Evolutionary conservation across 1,284 basidiomycete genomes (phyloP).

Genomic region (Athelia psychrophila): DNA sequence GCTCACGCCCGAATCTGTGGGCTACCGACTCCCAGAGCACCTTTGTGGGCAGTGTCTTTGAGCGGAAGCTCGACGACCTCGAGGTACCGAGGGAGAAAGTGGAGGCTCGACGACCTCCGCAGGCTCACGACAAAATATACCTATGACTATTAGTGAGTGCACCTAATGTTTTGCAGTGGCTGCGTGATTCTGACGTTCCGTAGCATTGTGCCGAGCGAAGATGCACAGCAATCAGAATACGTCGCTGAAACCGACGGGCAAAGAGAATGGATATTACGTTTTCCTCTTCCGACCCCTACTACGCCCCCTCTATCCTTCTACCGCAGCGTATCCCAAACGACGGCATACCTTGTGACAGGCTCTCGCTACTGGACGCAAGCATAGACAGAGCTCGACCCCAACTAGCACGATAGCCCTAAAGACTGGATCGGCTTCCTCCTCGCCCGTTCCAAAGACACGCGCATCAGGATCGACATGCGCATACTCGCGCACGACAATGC

Average conservation of each 20-base stretch:
- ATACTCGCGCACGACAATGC: slow-evolving; percentile 80
- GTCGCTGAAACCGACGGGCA: slow-evolving; percentile 81
- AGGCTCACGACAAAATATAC: slow-evolving; percentile 70
- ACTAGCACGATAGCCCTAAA: slow-evolving; percentile 51
- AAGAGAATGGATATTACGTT: slow-evolving; percentile 76
- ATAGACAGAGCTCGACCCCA: slow-evolving; percentile 67
- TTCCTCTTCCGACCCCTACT: background rate
- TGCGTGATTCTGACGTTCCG: slow-evolving; percentile 8
- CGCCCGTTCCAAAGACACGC: slow-evolving; percentile 48
- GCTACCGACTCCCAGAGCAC: slow-evolving; percentile 65
- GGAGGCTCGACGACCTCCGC: slow-evolving; percentile 65
- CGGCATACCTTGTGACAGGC: slow-evolving; percentile 79
- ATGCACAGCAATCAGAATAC: slow-evolving; percentile 89
- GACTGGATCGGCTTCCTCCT: slow-evolving; percentile 82
- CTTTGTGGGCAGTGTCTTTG: slow-evolving; percentile 65
- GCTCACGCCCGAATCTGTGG: slow-evolving; percentile 40
- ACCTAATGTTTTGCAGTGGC: slow-evolving; percentile 4
- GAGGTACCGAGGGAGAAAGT: slow-evolving; percentile 48
- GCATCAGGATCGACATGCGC: slow-evolving; percentile 87
- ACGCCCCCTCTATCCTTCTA: slow-evolving; percentile 8
- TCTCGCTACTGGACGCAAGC: slow-evolving; percentile 92
- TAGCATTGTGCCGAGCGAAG: slow-evolving; percentile 78
- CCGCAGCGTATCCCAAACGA: slow-evolving; percentile 68
- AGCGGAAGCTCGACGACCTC: slow-evolving; percentile 63
- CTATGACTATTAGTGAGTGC: slow-evolving; percentile 83